Conservation (phyloP, 306 rosid species). For the Quercus gilva region DNA sequence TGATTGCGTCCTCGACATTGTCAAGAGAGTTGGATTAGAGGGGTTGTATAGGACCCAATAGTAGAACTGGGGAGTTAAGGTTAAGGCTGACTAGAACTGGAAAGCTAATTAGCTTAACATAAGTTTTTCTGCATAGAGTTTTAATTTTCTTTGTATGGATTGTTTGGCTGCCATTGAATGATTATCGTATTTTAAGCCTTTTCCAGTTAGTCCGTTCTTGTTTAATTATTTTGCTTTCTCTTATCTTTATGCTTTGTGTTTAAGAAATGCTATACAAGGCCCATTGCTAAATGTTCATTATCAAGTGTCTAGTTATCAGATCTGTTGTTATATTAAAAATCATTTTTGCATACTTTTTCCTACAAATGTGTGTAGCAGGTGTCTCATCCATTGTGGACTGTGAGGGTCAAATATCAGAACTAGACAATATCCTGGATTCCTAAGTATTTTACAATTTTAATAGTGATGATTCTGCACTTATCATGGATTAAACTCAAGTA, state of each 20-base stretch:
- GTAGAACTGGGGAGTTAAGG: not conserved
- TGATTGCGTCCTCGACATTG: too few species aligned
- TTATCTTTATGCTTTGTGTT: not conserved
- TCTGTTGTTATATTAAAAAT: not conserved
- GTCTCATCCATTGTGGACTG: conserved; percentile 64
- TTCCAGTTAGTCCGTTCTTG: not conserved
- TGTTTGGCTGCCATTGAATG: not conserved
- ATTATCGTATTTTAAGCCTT: not conserved
- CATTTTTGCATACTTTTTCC: not conserved
- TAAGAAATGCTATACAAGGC: not conserved
- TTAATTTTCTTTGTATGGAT: not conserved
- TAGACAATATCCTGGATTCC: conserved; percentile 74
- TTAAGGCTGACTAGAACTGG: not conserved
- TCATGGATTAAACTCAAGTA: conserved; percentile 5
- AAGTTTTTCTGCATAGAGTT: not conserved
- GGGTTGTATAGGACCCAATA: too few species aligned
- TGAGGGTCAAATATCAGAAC: conserved; percentile 70
- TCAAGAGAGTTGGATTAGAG: too few species aligned
- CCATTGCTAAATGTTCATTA: not conserved
- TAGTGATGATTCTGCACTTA: conserved; percentile 7
- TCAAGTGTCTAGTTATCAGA: not conserved
- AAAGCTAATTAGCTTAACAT: not conserved
- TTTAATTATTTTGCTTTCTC: not conserved
- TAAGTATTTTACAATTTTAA: conserved; percentile 39
- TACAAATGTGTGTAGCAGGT: conserved; percentile 41